Base-by-base conservation (phyloP, 2,329 filamentous ascomycete genomes). In the Coniochaeta sp. region DNA sequence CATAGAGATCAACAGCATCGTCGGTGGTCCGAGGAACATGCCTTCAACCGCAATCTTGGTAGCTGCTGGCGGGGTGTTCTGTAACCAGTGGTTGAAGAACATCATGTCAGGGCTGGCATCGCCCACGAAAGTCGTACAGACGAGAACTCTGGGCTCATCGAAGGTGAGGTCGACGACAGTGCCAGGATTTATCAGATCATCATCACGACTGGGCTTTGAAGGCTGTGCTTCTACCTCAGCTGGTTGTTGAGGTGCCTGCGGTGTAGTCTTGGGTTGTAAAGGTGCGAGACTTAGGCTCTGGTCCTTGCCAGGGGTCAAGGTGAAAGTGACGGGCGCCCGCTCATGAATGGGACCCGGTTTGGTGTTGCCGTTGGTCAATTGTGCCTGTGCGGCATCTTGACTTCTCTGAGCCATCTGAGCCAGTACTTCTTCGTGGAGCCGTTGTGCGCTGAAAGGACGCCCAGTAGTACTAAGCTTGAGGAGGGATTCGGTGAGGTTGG, bases 11-110 rank as follows among this genome's bases (percentile, higher is more conserved):
- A 86, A 68, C 8, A 86, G 67, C 71, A 85, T 83, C 0, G 83
- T 85, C 1, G 82, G 82, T 0, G 82, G 82, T 0, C 82, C 83
- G 16, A 85, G 68, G 56, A 86, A 86, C 79, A 86, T 85, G 57
- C 81, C 82, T 61, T 86, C 82, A 4, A 86, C 81, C 6, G 77
- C 73, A 52, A 86, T 80, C 57, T 79, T 81, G 14, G 77, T 73
- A 1, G 78, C 77, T 3, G 79, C 72, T 0, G 76, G 66, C 1
- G 82, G 79, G 1, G 76, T 75, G 56, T 79, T 78, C 45, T 81
- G 76, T n/a, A 86, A 71, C 82, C 82, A 86, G 56, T 83, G 77
- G 53, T 83, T 78, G 62, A 85, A 85, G 52, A 76, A 83, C 3
- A 79, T 76, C 81, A 85, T 85, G 55, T 85, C 81, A 12, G 80